Conservation (phyloP, 306 rosid genomes). For the Leucaena leucocephala region DNA sequence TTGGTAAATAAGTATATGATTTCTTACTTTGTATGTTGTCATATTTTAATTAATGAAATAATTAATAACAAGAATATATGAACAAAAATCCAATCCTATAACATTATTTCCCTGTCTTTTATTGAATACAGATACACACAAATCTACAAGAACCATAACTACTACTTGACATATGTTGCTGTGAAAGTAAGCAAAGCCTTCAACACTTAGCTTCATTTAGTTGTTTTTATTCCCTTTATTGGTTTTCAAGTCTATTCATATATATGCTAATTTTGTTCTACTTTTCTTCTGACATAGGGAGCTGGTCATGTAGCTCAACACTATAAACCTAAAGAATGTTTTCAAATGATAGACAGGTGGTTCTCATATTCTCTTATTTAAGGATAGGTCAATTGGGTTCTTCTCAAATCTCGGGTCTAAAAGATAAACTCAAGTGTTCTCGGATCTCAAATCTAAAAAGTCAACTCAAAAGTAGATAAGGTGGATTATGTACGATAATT, state of each 20-base stretch:
- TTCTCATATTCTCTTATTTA: conserved; percentile 45
- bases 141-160: conserved; percentile 41
- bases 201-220: neutral
- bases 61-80: no score
- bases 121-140: conserved; percentile 35
- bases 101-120: neutral
- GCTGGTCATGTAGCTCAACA: conserved; percentile 52
- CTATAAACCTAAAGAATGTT: conserved; percentile 45
- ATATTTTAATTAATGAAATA: no score
- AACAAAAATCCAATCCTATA: no score
- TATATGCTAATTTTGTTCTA: neutral
- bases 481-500: no score
- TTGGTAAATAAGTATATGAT: no score
- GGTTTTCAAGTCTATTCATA: neutral
- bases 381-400: neutral
- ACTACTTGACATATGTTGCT: conserved; percentile 40
- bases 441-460: no score
- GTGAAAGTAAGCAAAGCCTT: conserved; percentile 43
- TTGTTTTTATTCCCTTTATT: neutral
- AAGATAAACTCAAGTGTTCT: no score
- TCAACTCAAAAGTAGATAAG: no score
- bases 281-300: conserved; percentile 32
- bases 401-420: no score
- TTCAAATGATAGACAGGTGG: conserved; percentile 44
- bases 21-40: no score